A percentile compares a stretch with the other conserved stretches of the same genome.
Evolutionary conservation across 1,284 basidiomycete species (phyloP).

Genomic region (Apiotrichum mycotoxinovorans): DNA sequence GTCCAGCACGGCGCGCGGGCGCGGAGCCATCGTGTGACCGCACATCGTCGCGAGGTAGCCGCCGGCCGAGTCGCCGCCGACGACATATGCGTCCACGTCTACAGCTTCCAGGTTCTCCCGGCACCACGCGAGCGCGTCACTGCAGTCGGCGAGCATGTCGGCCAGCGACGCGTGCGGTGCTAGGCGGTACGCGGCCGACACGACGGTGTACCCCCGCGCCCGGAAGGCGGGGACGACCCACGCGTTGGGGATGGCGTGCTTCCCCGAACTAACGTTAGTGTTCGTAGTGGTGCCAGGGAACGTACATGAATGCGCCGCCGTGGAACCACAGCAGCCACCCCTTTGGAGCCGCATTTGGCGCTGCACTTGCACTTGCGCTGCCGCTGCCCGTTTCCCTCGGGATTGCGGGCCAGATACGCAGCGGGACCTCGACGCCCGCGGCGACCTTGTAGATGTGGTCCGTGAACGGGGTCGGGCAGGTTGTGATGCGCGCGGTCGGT

Average conservation of each 20-base stretch:
- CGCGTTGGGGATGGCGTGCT: slow-evolving; percentile 20
- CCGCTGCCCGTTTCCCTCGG: background rate
- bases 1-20: slow-evolving; percentile 16
- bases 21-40: background rate
- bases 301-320: slow-evolving; percentile 21
- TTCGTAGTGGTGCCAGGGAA: too few relatives aligned
- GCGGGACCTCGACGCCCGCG: slow-evolving; percentile 24
- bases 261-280: slow-evolving; percentile 16
- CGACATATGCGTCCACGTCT: slow-evolving; percentile 20
- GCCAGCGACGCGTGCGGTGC: slow-evolving; percentile 21
- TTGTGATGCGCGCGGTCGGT: background rate
- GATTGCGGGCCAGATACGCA: slow-evolving; percentile 32
- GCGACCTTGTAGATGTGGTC: slow-evolving; percentile 26
- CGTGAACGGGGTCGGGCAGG: slow-evolving; percentile 22
- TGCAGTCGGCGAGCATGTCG: slow-evolving; percentile 25
- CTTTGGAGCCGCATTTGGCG: too few relatives aligned
- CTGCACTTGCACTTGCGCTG: too few relatives aligned
- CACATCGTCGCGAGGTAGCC: slow-evolving; percentile 13
- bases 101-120: slow-evolving; percentile 13
- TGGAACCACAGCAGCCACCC: slow-evolving; percentile 35
- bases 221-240: slow-evolving; percentile 29
- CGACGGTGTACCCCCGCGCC: slow-evolving; percentile 21
- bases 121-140: slow-evolving; percentile 25
- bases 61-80: slow-evolving; percentile 35
- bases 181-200: slow-evolving; percentile 28